Evolutionary conservation across 345 rosid genomes (phyloP), one percentile per base, ranked within the genome.

Genomic region (Carallia pectinifolia): DNA sequence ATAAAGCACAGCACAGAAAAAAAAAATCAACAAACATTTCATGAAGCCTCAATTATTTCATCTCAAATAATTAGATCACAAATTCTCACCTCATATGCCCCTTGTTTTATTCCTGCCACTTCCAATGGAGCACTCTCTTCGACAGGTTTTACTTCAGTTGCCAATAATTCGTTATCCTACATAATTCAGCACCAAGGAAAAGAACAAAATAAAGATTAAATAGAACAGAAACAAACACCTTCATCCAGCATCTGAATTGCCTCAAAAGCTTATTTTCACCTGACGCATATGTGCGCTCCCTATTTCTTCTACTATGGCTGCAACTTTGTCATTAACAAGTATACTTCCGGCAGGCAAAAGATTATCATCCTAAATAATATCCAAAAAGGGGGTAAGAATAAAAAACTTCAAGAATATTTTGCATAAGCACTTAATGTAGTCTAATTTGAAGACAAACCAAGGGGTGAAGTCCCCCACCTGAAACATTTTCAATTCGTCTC

Each of bases 391-490:
- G 8, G 18, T 29, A 55, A 27, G 60, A 55, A 55, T 9, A 55
- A 29, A 31, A 55, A 44, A 44, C 50, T 10, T 44, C 17, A 44
- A 44, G 50, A 44, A 44, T 16, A 44, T 10, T 44, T 44, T 10
- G 17, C 50, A 44, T 44, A 44, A 10, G 17, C 50, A 13, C 50
- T 44, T 15, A 44, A 44, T 1, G 50, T 44, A 44, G 50, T 16
- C 16, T 12, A 44, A 44, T 2, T 44, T 44, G 17, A 44, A 44
- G 13, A 15, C 58, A 36, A 23, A 74, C 19, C 36, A 7, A 65
- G 60, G 58, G 9, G 44, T 12, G 58, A 40, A 53, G 7, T 50
- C 10, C 27, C 79, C 69, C 72, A 86, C 89, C 87, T 81, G 79
- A 70, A 68, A 58, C 38, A 34, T 44, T 27, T 66, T 58, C 65